Conservation (phyloP, 805 yeast genomes). For the Teunomyces atbi region DNA sequence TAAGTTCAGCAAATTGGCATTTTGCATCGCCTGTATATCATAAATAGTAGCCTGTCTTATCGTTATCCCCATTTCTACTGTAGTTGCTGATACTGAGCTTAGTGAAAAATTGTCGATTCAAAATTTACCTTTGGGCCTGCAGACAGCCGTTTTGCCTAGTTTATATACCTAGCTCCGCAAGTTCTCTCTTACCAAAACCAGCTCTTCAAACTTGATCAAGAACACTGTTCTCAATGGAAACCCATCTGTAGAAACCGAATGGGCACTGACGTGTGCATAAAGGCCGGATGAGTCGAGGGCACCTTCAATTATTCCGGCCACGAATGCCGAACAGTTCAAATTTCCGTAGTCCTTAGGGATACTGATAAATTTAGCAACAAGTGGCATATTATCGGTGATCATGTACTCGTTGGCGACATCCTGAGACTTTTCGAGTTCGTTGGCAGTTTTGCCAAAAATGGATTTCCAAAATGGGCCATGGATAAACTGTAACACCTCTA, state of each 20-base stretch:
- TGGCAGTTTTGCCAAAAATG: conserved; percentile 71
- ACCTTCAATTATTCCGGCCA: conserved; percentile 85
- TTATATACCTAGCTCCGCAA: conserved; percentile 29
- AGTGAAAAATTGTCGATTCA: conserved; percentile 1
- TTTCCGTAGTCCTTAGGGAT: conserved; percentile 78
- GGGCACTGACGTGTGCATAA: conserved; percentile 79
- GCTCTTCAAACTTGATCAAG: conserved; percentile 64
- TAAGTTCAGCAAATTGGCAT: conserved; percentile 84
- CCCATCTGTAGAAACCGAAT: conserved; percentile 61
- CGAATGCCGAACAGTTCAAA: conserved; percentile 76
- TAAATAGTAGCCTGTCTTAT: conserved; percentile 83
- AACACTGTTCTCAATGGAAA: conserved; percentile 70
- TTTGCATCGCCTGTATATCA: conserved; percentile 94
- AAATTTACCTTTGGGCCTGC: not conserved
- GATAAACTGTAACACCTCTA: conserved; percentile 70
- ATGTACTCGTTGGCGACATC: conserved; percentile 67
- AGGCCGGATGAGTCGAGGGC: conserved; percentile 72
- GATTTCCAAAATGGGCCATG: conserved; percentile 72
- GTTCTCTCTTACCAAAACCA: conserved; percentile 54
- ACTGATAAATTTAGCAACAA: conserved; percentile 67
- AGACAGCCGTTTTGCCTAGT: not conserved
- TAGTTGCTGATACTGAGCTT: not conserved
- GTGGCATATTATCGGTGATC: conserved; percentile 76
- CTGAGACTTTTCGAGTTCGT: conserved; percentile 70
- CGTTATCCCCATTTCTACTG: conserved; percentile 65